Evolutionary conservation across 495 filamentous ascomycete genomes (phyloP).

Genomic region (Aspergillus mulundensis): DNA sequence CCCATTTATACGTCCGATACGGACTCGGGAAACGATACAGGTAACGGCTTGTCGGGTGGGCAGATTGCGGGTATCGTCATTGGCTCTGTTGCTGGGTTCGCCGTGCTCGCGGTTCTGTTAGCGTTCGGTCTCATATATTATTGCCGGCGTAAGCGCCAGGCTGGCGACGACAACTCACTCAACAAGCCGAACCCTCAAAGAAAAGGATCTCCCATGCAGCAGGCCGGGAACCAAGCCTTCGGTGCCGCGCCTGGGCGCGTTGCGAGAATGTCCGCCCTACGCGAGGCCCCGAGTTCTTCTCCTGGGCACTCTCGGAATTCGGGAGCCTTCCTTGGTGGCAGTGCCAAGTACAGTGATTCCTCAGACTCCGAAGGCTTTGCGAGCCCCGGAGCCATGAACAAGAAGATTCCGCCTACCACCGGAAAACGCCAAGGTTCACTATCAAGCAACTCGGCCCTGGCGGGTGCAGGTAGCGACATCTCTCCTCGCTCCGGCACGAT

Average conservation of each 20-base stretch:
- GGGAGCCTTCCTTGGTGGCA: conserved; percentile 36
- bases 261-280: conserved; percentile 91
- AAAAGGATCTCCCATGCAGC: conserved; percentile 52
- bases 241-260: conserved; percentile 82
- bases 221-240: conserved; percentile 51
- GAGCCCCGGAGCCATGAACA: conserved; percentile 71
- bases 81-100: conserved; percentile 68
- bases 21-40: conserved; percentile 25
- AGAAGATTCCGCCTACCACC: conserved; percentile 55
- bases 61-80: conserved; percentile 87
- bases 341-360: conserved; percentile 58
- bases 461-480: conserved; percentile 60
- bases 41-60: conserved; percentile 67
- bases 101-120: conserved; percentile 61
- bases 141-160: conserved; percentile 54
- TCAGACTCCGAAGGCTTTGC: conserved; percentile 78
- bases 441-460: conserved; percentile 78
- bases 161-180: conserved; percentile 61
- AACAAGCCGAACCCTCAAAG: conserved; percentile 84
- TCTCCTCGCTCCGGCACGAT: conserved; percentile 72
- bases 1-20: conserved; percentile 59
- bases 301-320: conserved; percentile 49
- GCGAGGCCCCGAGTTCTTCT: conserved; percentile 60
- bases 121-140: conserved; percentile 59
- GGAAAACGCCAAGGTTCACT: conserved; percentile 83